Conservation (phyloP, 225 moss, liverwort and hornwort genomes). For the Sphagnum contortum region DNA sequence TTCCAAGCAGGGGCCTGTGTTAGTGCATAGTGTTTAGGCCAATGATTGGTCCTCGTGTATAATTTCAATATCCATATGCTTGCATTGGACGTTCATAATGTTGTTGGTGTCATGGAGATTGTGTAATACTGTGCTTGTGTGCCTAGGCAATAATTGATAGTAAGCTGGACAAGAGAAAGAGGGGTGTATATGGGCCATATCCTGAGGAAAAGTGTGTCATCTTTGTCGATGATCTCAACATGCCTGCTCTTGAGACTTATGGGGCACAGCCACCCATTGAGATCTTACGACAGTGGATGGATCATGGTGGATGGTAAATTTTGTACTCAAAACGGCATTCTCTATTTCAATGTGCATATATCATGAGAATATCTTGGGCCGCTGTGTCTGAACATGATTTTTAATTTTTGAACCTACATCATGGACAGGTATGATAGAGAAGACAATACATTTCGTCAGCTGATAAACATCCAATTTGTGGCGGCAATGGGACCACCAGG, state of each 20-base stretch:
- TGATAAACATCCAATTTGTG: conserved; percentile 69
- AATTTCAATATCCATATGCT: too few species aligned
- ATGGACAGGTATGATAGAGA: conserved; percentile 67
- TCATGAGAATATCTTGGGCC: too few species aligned
- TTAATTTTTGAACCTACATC: too few species aligned
- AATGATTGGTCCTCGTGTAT: too few species aligned
- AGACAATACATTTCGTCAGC: conserved; percentile 56
- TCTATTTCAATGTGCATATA: not conserved
- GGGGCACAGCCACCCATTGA: conserved; percentile 88
- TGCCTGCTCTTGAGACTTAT: conserved; percentile 79
- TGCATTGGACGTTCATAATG: too few species aligned
- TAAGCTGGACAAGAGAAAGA: conserved; percentile 62
- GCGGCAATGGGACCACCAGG: conserved; percentile 77
- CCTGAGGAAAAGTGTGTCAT: conserved; percentile 51
- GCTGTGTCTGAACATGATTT: too few species aligned
- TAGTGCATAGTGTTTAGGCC: too few species aligned
- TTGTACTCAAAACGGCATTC: not conserved
- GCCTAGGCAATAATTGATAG: conserved; percentile 70
- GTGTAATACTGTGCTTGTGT: not conserved
- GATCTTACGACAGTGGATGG: conserved; percentile 93
- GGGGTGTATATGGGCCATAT: conserved; percentile 64
- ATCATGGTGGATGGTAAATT: conserved; percentile 75
- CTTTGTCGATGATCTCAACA: conserved; percentile 75
- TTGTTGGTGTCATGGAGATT: not conserved
- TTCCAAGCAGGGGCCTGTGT: too few species aligned